These are phyloP conservation scores for Sordariomycetes sp. DNA, from an alignment of 2,329 filamentous ascomycete genomes.

Conservation along the genomic window DNA sequence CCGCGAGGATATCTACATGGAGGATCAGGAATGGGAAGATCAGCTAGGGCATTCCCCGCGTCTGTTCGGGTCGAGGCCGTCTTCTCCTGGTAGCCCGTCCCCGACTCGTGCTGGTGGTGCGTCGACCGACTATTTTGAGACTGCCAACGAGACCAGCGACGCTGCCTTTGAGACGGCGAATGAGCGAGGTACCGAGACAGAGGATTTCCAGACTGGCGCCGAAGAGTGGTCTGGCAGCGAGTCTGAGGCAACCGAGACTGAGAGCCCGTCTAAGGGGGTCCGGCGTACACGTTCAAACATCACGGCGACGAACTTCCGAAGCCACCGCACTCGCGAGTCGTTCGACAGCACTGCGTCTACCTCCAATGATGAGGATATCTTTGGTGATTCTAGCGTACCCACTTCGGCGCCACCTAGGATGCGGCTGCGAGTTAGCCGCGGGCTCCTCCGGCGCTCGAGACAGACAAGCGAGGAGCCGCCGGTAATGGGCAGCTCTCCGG, in stretches of 20 bases:
- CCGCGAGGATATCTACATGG: conserved; percentile 67
- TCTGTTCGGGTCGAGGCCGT: background rate
- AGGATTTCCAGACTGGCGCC: conserved; percentile 88
- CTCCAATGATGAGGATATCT: conserved; percentile 63
- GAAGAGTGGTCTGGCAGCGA: conserved; percentile 69
- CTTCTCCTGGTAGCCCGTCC: conserved; percentile 35
- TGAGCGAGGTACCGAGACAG: conserved; percentile 77
- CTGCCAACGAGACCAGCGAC: conserved; percentile 65
- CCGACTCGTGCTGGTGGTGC: background rate
- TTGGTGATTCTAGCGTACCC: conserved; percentile 42
- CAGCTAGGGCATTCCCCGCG: conserved; percentile 34
- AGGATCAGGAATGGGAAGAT: conserved; percentile 88
- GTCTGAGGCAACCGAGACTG: conserved; percentile 73
- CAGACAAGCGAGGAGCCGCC: conserved; percentile 50
- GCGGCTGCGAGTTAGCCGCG: conserved; percentile 60
- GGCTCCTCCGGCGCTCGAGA: conserved; percentile 49
- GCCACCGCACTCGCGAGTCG: conserved; percentile 49
- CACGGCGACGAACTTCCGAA: conserved; percentile 19
- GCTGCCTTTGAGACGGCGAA: conserved; percentile 56
- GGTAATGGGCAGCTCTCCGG: conserved; percentile 28
- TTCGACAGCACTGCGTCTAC: conserved; percentile 85
- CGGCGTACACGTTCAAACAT: conserved; percentile 29
- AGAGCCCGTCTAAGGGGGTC: conserved; percentile 38
- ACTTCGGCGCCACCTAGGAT: conserved; percentile 45
- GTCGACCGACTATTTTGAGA: conserved; percentile 61